A percentile compares a stretch with the other conserved stretches of the same genome.
These are phyloP conservation scores for Lodderomyces elongisporus DNA, from an alignment of 1,139 yeast genomes.

Conservation along the genomic window DNA sequence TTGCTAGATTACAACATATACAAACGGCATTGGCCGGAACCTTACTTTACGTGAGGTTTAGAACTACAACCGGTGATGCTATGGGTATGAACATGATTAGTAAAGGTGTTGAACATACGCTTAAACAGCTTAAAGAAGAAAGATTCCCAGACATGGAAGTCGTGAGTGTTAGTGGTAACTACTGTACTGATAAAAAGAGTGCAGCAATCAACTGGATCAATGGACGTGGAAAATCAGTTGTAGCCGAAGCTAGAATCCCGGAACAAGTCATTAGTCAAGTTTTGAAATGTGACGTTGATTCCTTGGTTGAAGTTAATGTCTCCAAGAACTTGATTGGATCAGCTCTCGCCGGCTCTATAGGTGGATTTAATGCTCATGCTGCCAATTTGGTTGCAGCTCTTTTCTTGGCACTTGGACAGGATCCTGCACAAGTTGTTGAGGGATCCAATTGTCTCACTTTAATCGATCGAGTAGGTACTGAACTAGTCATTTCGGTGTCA, in stretches of 20 bases:
- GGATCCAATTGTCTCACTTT: conserved; percentile 95
- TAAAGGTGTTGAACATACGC: conserved; percentile 88
- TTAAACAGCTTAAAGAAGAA: conserved; percentile 79
- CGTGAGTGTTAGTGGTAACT: conserved; percentile 92
- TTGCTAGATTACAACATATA: conserved; percentile 87
- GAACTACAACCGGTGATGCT: conserved; percentile 98
- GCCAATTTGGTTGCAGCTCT: conserved; percentile 94
- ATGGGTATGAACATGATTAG: conserved; percentile 99
- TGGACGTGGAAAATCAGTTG: conserved; percentile 97
- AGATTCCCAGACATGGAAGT: conserved; percentile 94
- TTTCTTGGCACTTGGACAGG: conserved; percentile 94
- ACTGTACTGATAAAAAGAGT: conserved; percentile 95
- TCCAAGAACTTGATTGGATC: conserved; percentile 91
- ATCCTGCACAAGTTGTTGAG: conserved; percentile 98
- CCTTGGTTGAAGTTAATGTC: conserved; percentile 83
- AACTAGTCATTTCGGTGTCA: conserved; percentile 84
- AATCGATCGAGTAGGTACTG: conserved; percentile 67
- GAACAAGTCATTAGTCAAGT: conserved; percentile 73
- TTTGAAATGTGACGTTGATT: conserved; percentile 86
- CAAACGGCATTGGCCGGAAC: conserved; percentile 97
- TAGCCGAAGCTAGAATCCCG: conserved; percentile 94
- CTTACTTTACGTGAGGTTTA: conserved; percentile 79
- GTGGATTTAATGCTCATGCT: conserved; percentile 98
- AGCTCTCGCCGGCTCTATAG: conserved; percentile 97
- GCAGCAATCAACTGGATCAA: conserved; percentile 99